Conservation (phyloP, 495 filamentous ascomycete species). For the Cercophora sp. region DNA sequence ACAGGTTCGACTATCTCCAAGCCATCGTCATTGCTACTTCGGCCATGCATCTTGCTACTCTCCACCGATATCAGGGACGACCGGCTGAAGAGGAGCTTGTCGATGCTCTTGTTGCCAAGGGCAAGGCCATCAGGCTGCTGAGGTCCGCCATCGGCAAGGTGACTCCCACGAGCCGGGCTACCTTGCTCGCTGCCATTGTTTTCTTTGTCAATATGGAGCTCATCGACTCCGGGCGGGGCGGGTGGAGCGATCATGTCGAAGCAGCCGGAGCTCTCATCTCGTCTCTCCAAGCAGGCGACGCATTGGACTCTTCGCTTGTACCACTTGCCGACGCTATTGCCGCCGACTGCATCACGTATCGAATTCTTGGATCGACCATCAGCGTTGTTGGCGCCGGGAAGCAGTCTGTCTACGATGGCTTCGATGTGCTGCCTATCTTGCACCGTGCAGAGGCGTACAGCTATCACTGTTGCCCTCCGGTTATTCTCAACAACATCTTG, state of each 20-base stretch:
- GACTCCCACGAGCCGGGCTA: conserved; percentile 33
- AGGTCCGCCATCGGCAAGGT: conserved; percentile 28
- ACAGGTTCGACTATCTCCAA: conserved; percentile 41
- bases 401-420: conserved; percentile 15
- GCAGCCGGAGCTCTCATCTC: conserved; percentile 43
- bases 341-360: conserved; percentile 45
- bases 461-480: conserved; percentile 44
- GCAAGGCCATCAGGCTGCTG: conserved; percentile 44
- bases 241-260: conserved; percentile 53
- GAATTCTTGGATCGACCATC: conserved; percentile 35
- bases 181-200: conserved; percentile 47
- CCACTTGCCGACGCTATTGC: conserved; percentile 38
- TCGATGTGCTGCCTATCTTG: conserved; percentile 33
- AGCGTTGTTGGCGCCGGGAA: conserved; percentile 12
- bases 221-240: conserved; percentile 51
- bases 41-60: conserved; percentile 50
- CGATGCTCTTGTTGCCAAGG: conserved; percentile 49
- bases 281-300: conserved; percentile 2
- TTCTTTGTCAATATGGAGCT: conserved; percentile 57
- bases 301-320: conserved; percentile 27
- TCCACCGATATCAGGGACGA: conserved; percentile 21
- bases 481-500: conserved; percentile 36
- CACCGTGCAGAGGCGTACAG: conserved; percentile 40
- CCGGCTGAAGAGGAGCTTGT: conserved; percentile 28
- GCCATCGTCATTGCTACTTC: conserved; percentile 52